Base-by-base conservation (phyloP, 2,329 filamentous ascomycete species). In the Calonectria montana region DNA sequence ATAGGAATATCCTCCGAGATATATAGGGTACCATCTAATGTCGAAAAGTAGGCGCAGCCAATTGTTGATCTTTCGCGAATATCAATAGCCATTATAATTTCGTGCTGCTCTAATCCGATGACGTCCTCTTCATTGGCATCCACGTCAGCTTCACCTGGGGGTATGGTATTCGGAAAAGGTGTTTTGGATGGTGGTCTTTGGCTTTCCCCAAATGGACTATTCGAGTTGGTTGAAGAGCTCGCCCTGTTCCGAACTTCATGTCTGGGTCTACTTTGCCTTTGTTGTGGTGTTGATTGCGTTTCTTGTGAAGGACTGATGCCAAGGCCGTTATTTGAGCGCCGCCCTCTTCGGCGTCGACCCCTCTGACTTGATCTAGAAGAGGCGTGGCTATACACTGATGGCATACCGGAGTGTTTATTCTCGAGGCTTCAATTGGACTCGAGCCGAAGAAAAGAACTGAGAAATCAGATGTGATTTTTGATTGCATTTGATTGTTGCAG, bases 11-110 rank as follows among this genome's bases (percentile, higher is more conserved):
- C 96, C 80, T 96, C 92, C 80, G 97, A 91, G 50, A 98, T 87
- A 70, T 90, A 93, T 4, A 98, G 83, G 41, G 88, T 91, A 78
- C 94, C 92, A 45, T 95, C 91, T 29, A 88, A 84, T 7, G 92
- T 91, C 57, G 92, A 86, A 80, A 96, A 98, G 80, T 96, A 97
- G 55, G 94, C 93, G 81, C 95, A 98, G 0, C 96, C 96, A 21
- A 98, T 87, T 0, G 89, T 91, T 1, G 90, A 91, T 35, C 90
- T 88, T n/a, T 92, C 89, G 73, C 89, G 91, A 81, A 96, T 87
- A 70, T 97, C 92, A 27, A 98, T 86, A 1, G 94, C 94, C 91
- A 97, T 94, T 70, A 97, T 89, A 29, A 95, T 84, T 79, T 97
- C 94, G 68, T 78, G 75, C 16, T 72, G 67, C 25, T 75, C 66